Conservation (phyloP, 1,284 basidiomycete species). For the Salmacisia buchloeana region DNA sequence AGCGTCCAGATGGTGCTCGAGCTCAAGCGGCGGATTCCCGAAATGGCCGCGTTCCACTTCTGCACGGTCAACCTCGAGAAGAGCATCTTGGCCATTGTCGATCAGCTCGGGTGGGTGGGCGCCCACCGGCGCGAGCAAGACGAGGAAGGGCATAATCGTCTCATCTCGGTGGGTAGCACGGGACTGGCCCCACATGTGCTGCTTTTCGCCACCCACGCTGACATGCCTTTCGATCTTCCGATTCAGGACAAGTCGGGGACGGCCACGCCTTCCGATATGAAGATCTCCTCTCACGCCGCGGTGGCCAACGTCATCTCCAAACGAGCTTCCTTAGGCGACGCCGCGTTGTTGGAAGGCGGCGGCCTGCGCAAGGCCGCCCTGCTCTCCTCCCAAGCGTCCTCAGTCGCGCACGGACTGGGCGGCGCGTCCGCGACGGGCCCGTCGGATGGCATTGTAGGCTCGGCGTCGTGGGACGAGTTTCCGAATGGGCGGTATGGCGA, state of each 20-base stretch:
- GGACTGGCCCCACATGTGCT: not conserved
- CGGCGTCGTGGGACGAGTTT: slow-evolving; percentile 47
- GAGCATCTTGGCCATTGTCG: slow-evolving; percentile 63
- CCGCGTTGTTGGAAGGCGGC: not conserved
- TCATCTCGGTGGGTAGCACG: not conserved
- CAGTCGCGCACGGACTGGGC: not conserved
- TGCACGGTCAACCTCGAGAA: slow-evolving; percentile 97
- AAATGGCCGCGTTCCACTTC: slow-evolving; percentile 79
- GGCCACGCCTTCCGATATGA: not conserved
- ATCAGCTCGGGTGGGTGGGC: not conserved
- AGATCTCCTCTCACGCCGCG: not conserved
- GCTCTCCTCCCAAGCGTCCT: not conserved
- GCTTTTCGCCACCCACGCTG: too few species aligned
- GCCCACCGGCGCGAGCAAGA: not conserved
- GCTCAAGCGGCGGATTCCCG: slow-evolving; percentile 48
- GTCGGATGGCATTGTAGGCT: slow-evolving; percentile 5
- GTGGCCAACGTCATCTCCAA: not conserved
- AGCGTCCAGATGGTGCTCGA: slow-evolving; percentile 64
- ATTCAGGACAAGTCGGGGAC: slow-evolving; percentile 4
- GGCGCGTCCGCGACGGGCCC: not conserved
- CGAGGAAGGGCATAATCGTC: not conserved
- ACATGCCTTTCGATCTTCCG: not conserved
- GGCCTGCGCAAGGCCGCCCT: not conserved
- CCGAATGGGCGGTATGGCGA: slow-evolving; percentile 49
- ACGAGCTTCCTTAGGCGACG: not conserved